phyloP scores from a whole-genome alignment of 2,329 filamentous ascomycete species.

The Hyphodiscus sp. region DNA sequence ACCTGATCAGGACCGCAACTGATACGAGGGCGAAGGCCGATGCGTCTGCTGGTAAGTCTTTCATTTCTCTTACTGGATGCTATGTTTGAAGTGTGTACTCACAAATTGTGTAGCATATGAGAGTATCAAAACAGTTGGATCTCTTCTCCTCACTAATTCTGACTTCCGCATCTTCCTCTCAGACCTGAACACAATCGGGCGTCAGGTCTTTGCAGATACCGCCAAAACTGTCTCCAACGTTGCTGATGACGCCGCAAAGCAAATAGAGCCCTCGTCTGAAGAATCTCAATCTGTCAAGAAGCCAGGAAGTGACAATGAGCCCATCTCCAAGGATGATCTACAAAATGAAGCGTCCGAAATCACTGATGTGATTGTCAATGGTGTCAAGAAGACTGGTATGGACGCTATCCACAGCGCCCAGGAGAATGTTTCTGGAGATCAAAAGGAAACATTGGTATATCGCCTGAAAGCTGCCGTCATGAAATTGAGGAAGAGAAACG shows the following conservation, averaged over 20 bases:
- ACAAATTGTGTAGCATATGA: conserved; percentile 53
- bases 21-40: conserved; percentile 63
- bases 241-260: conserved; percentile 66
- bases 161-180: conserved; percentile 84
- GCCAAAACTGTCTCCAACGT: conserved; percentile 72
- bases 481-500: conserved; percentile 66
- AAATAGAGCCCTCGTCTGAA: conserved; percentile 61
- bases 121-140: conserved; percentile 76
- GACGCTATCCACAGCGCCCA: conserved; percentile 64
- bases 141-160: conserved; percentile 79
- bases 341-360: conserved; percentile 46
- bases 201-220: conserved; percentile 82
- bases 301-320: conserved; percentile 25
- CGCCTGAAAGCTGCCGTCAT: conserved; percentile 71
- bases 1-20: conserved; percentile 54
- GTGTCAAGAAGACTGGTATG: conserved; percentile 43
- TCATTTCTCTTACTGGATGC: neutral
- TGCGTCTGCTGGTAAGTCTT: conserved; percentile 55
- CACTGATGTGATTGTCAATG: conserved; percentile 30
- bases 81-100: conserved; percentile 17
- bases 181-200: conserved; percentile 71
- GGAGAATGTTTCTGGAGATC: conserved; percentile 65
- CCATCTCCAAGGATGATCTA: conserved; percentile 46
- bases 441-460: conserved; percentile 65
- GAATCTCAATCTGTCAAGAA: conserved; percentile 48